Evolutionary conservation across 768 basidiomycete species (phyloP), one percentile per base, ranked within the genome.

Genomic region (Termitomyces heimii): DNA sequence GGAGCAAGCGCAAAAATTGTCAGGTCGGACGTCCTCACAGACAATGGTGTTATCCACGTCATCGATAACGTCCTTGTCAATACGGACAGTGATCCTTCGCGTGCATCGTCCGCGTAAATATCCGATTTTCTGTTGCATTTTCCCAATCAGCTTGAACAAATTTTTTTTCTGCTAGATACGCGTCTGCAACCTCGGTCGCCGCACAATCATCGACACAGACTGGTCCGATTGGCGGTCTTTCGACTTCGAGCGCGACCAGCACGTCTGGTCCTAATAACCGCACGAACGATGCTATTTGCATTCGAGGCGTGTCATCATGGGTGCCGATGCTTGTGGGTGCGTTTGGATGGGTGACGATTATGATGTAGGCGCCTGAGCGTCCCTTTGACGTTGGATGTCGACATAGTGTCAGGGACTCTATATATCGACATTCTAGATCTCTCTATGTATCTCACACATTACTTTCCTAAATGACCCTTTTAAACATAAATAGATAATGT

Each of bases 11-110:
- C 83, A 6, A 74, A 69, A 60, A 80, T 91, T 63, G 63, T 85
- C 42, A 74, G 76, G 51, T 67, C 81, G 14, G 86, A 91, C 65
- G 75, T 87, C 5, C 71, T 90, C 61, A 67, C 81, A 26, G 65
- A 75, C 18, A 90, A 91, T 60, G 89, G 88, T 46, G 89, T 90
- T 42, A 67, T 87, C 9, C 87, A 91, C 66, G 66, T 85, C 42
- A 77, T 87, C 57, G 74, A 85, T 61, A 62, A 70, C 18, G 81
- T 85, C 10, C 73, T 88, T 32, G 42, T 81, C 16, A 77, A 82
- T 66, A 71, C 74, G 4, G 66, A 75, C 7, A 62, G 57, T 2
- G 69, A 86, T 64, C 45, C 73, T 9, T 60, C 62, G 5, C 77
- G 75, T 0, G 86, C 84, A 5, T 73, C 68, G 46, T 75, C 79